Conservation (phyloP, 768 basidiomycete species). For the Phaeolepiota aurea region DNA sequence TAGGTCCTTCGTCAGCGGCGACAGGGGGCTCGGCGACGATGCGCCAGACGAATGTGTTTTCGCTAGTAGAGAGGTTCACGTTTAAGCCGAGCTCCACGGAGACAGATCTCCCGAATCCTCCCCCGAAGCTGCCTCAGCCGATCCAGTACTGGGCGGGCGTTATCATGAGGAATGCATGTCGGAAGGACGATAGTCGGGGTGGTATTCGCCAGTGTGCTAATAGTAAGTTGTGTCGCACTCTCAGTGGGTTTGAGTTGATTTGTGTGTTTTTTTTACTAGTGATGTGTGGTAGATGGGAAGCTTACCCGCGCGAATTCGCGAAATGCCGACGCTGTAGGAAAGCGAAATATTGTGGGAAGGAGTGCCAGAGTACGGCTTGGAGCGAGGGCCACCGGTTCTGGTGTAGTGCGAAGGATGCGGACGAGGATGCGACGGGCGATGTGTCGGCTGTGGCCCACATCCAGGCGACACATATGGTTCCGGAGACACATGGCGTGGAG, state of each 20-base stretch:
- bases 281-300: constrained; percentile 94
- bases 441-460: not conserved
- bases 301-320: constrained; percentile 88
- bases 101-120: constrained; percentile 58
- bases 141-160: constrained; percentile 99
- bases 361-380: constrained; percentile 96
- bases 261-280: constrained; percentile 31
- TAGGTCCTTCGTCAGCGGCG: constrained; percentile 1
- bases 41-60: constrained; percentile 87
- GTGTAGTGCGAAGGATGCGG: constrained; percentile 63
- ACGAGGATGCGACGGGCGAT: constrained; percentile 29
- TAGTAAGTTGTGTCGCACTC: constrained; percentile 41
- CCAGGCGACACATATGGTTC: not conserved
- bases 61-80: constrained; percentile 93
- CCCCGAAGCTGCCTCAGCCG: constrained; percentile 71
- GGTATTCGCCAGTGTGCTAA: constrained; percentile 98
- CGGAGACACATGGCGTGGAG: not conserved
- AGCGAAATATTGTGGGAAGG: constrained; percentile 97
- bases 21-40: constrained; percentile 7
- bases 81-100: constrained; percentile 86
- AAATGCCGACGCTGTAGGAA: constrained; percentile 94
- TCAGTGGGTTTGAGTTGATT: constrained; percentile 4
- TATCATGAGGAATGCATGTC: constrained; percentile 99
- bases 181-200: constrained; percentile 89
- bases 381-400: constrained; percentile 94